These are phyloP conservation scores for Volvox reticuliferus DNA, from an alignment of 139 green algal species.

Conservation along the genomic window DNA sequence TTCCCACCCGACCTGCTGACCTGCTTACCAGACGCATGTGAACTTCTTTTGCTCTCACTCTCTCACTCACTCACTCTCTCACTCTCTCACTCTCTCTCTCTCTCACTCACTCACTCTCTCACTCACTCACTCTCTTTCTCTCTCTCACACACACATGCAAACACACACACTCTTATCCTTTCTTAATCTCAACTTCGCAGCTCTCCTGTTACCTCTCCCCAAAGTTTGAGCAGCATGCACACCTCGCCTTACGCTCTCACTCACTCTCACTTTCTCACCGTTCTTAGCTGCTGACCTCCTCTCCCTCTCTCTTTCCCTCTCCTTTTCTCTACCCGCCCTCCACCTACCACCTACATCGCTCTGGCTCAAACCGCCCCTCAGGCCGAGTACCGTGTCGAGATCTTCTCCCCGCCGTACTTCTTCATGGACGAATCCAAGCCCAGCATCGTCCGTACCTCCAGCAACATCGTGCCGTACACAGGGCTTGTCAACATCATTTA, in stretches of 20 bases:
- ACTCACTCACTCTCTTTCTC: neutral
- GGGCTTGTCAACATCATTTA: neutral
- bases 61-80: neutral
- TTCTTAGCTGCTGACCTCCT: too few relatives aligned
- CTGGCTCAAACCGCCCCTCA: too few relatives aligned
- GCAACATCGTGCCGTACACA: conserved; percentile 18
- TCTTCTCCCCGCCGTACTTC: conserved; percentile 54
- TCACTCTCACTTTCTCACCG: too few relatives aligned
- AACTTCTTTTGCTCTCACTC: neutral
- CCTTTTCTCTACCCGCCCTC: conserved; percentile 21
- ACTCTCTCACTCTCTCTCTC: too few relatives aligned
- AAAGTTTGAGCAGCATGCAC: too few relatives aligned
- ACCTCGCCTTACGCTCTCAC: too few relatives aligned
- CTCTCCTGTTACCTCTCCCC: too few relatives aligned
- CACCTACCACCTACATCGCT: conserved; percentile 31
- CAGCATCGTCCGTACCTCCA: neutral
- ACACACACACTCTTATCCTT: too few relatives aligned
- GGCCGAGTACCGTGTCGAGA: conserved; percentile 60
- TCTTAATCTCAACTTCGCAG: too few relatives aligned
- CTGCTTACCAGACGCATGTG: neutral
- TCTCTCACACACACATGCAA: neutral
- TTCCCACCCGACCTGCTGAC: too few relatives aligned
- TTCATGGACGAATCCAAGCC: conserved; percentile 22
- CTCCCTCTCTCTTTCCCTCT: too few relatives aligned
- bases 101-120: neutral